Evolutionary conservation across 257 asterid genomes (phyloP), one percentile per base, ranked within the genome.

Genomic region (Salvia splendens): DNA sequence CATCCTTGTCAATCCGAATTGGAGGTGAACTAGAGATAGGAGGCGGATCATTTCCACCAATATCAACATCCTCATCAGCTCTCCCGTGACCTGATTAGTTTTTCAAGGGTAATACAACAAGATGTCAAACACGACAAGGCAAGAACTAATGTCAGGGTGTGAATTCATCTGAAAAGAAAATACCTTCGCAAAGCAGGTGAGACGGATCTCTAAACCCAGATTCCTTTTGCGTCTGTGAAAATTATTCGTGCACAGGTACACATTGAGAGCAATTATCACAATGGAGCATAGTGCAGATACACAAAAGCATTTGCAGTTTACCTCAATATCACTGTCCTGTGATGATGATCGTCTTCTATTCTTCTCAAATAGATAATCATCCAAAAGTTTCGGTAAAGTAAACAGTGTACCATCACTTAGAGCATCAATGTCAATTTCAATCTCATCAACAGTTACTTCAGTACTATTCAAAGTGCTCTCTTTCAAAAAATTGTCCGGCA

Each of bases 381-480:
- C 86, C 77, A 93, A 64, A 77, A 85, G 96, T 78, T 80, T 84
- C 76, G 95, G 86, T 62, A 93, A 49, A 3, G 73, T 79, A 52
- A 85, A 87, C 55, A 93, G 75, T 40, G 84, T 82, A 45, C 84
- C 96, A 64, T 86, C 92, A 50, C 82, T 60, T 8, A 89, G 81
- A 7, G 85, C 73, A 12, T 86, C 96, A 72, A 91, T 75, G 73
- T 91, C 98, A 61, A 93, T 83, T 80, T 92, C 98, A 61, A 92
- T 89, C 86, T 89, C 97, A 55, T 87, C 95, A 61, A 87, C 97
- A 20, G 71, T 73, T 20, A 73, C 84, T 77, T 87, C 83, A 75
- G 75, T 76, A 65, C 82, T 66, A 68, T 73, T 81, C 32, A 70
- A 56, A 71, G 88, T 70, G 77, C 80, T 79, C 77, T 77, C 84